Base-by-base conservation (phyloP, 2,329 filamentous ascomycete genomes). In the Endocalyx cinctus region DNA sequence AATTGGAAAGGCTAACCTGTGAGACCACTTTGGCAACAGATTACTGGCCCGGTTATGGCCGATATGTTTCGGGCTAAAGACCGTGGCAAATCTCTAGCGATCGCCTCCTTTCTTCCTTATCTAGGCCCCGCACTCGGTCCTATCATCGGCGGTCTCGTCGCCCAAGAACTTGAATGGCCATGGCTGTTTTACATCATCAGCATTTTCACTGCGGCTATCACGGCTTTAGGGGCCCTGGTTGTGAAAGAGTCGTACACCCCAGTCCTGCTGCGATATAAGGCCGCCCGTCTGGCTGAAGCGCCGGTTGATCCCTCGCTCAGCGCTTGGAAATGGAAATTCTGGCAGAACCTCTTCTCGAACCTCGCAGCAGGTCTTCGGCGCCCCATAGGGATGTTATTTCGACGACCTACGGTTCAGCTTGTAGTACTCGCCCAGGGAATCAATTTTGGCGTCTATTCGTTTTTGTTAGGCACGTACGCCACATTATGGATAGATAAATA, bases 111-210 rank as follows among this genome's bases (percentile, higher is more conserved):
- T 14, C 41, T 57, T 4, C 47, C 49, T 2, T 52, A 52, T 2
- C 67, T 86, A 0, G 82, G 80, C 0, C 81, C 80, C 1, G 79
- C 80, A 0, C 60, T 84, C 2, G 82, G 82, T 0, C 82, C 82
- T 1, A 77, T 86, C 6, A 69, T 77, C 0, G 81, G 81, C 14
- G 81, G 79, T 0, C 76, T 79, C 46, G 77, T 84, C 15, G 66
- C 78, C 0, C 60, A 84, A 46, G 63, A 71, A 41, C 72, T 74
- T 3, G 70, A 69, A 5, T 86, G 82, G 82, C 69, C 75, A 18
- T 87, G 81, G 82, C 72, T 77, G 2, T 87, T 86, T 59, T 84
- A 73, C 60, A 65, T 77, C 1, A 77, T 78, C 3, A 74, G 74
- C 2, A 80, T 84, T 28, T 51, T 58, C 33, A 73, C 77, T 32